These are phyloP conservation scores for Tolypocladium paradoxum DNA, from an alignment of 2,329 filamentous ascomycete genomes.

Conservation along the genomic window DNA sequence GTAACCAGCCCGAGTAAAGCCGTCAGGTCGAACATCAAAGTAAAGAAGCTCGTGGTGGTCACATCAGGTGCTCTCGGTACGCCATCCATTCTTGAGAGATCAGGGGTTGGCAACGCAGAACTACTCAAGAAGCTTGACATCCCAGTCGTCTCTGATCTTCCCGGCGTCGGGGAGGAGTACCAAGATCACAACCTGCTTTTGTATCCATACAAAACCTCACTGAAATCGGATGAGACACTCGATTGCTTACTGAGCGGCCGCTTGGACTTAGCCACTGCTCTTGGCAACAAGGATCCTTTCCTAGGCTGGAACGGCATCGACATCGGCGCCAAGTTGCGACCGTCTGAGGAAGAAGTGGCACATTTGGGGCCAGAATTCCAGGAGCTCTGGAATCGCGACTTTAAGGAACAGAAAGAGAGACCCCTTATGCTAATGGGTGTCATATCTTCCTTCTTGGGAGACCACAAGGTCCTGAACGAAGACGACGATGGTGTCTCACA, in stretches of 20 bases:
- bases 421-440: conserved; percentile 34
- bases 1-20: conserved; percentile 4
- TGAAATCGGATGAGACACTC: conserved; percentile 25
- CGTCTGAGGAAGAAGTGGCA: conserved; percentile 38
- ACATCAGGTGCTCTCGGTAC: conserved; percentile 40
- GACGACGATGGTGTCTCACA: conserved; percentile 18
- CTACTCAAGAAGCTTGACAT: conserved; percentile 37
- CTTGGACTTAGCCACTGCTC: conserved; percentile 22
- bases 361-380: conserved; percentile 42
- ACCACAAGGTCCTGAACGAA: background rate
- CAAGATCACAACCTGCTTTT: conserved; percentile 45
- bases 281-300: conserved; percentile 33
- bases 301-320: conserved; percentile 50
- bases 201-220: conserved; percentile 33
- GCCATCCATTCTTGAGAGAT: conserved; percentile 48
- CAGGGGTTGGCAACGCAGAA: conserved; percentile 44
- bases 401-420: conserved; percentile 28
- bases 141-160: conserved; percentile 32
- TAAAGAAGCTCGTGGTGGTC: conserved; percentile 18
- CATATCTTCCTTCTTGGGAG: conserved; percentile 15
- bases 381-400: conserved; percentile 44
- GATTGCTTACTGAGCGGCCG: conserved; percentile 41
- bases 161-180: conserved; percentile 42
- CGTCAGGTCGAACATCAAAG: conserved; percentile 11
- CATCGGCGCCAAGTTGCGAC: conserved; percentile 43